Percentiles rank a stretch among this genome's conserved stretches.
Evolutionary conservation across 345 rosid species (phyloP).

Genomic region (Brassica incana): DNA sequence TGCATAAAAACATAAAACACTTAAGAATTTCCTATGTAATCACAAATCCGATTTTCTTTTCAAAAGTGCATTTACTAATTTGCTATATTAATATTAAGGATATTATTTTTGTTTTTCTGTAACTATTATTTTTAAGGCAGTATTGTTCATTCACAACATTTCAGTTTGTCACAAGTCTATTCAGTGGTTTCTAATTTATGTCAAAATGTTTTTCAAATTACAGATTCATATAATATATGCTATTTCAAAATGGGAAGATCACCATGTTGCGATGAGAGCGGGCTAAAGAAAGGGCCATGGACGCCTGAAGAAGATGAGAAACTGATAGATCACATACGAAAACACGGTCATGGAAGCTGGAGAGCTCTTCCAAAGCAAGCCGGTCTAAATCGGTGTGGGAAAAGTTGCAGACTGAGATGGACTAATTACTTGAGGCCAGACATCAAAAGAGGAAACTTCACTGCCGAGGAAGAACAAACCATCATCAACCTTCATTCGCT

Average conservation of each 20-base stretch:
- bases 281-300: slow-evolving; percentile 78
- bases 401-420: slow-evolving; percentile 82
- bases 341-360: slow-evolving; percentile 81
- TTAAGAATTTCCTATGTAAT: background rate
- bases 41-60: background rate
- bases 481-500: slow-evolving; percentile 67
- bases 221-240: slow-evolving; percentile 15
- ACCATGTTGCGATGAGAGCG: slow-evolving; percentile 46
- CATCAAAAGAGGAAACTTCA: slow-evolving; percentile 71
- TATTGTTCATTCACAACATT: background rate
- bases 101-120: background rate
- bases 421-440: slow-evolving; percentile 79
- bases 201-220: background rate
- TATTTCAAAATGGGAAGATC: slow-evolving; percentile 46
- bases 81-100: background rate
- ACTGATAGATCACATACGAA: slow-evolving; percentile 51
- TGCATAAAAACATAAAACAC: background rate
- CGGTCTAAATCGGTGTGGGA: slow-evolving; percentile 77
- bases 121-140: background rate
- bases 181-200: background rate
- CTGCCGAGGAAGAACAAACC: slow-evolving; percentile 69
- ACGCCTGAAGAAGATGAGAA: slow-evolving; percentile 69
- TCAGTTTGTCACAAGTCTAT: background rate
- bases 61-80: slow-evolving; percentile 1
- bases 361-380: slow-evolving; percentile 73